A percentile compares a stretch with the other conserved stretches of the same genome.
Conservation (phyloP, 2,329 filamentous ascomycete genomes). For the Raffaelea deltoideospora region DNA sequence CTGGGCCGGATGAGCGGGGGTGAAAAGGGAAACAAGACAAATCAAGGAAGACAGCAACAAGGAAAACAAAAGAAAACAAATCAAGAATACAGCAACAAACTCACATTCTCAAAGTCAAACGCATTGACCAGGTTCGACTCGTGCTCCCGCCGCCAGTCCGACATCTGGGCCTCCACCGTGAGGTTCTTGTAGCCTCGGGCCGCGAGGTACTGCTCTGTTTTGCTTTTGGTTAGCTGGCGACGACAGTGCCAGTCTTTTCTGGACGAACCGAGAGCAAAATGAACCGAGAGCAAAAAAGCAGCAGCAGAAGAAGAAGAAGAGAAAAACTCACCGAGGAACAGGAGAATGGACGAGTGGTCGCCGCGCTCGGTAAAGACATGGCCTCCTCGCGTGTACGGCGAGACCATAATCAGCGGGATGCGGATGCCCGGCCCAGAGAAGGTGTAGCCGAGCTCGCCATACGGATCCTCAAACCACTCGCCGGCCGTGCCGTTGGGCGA, state of each 20-base stretch:
- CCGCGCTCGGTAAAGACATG: conserved; percentile 37
- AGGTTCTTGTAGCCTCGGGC: conserved; percentile 18
- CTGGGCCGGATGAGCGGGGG: conserved; percentile 1
- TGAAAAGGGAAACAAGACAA: not conserved
- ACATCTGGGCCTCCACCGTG: conserved; percentile 9
- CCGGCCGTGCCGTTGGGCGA: conserved; percentile 31
- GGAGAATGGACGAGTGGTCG: conserved; percentile 39
- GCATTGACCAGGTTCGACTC: conserved; percentile 13
- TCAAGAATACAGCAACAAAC: not conserved
- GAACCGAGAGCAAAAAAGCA: not conserved
- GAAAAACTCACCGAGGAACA: conserved; percentile 30
- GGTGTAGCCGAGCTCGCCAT: conserved; percentile 21
- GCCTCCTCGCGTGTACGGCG: conserved; percentile 37
- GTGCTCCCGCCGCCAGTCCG: conserved; percentile 13
- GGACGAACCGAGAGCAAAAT: no score
- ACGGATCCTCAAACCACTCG: conserved; percentile 33
- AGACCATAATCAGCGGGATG: conserved; percentile 38
- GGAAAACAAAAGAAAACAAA: not conserved
- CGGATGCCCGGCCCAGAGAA: conserved; percentile 25
- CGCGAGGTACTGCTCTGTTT: conserved; percentile 9
- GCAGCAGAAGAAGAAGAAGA: not conserved
- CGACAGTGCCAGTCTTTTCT: no score
- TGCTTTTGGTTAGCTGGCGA: no score
- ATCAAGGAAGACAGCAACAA: not conserved
- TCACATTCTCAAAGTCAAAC: conserved; percentile 13